A percentile compares a stretch with the other conserved stretches of the same genome.
Evolutionary conservation across 495 filamentous ascomycete genomes (phyloP).

Genomic region (Talaromyces thailandensis): DNA sequence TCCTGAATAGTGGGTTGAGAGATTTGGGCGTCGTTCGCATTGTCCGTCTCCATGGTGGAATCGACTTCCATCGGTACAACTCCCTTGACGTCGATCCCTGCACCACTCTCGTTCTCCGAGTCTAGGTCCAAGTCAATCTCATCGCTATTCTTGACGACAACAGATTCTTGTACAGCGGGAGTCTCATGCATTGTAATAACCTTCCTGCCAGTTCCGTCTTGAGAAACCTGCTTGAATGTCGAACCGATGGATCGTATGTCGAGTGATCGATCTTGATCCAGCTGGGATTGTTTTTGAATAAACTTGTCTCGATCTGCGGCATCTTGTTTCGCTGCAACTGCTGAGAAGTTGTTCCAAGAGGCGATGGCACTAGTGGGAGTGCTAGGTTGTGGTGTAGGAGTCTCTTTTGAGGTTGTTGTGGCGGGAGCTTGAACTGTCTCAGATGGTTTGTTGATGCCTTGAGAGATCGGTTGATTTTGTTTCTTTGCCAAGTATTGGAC

Average conservation of each 20-base stretch:
- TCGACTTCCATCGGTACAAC: slow-evolving; percentile 13
- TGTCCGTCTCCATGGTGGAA: not conserved
- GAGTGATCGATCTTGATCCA: not conserved
- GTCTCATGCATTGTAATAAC: slow-evolving; percentile 9
- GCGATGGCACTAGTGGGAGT: not conserved
- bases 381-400: not conserved
- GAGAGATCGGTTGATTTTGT: not conserved
- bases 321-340: slow-evolving; percentile 19
- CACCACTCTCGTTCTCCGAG: slow-evolving; percentile 25
- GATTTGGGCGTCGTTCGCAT: not conserved
- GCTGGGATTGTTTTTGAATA: not conserved
- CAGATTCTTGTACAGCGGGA: not conserved
- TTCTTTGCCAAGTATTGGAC: not conserved
- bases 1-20: not conserved
- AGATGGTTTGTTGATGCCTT: not conserved
- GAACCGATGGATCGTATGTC: not conserved
- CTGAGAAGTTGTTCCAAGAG: slow-evolving; percentile 29
- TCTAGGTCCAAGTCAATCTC: slow-evolving; percentile 49
- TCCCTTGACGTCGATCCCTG: not conserved
- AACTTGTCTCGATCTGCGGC: slow-evolving; percentile 14
- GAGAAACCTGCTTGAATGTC: slow-evolving; percentile 19
- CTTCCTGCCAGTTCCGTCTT: slow-evolving; percentile 15
- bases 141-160: slow-evolving; percentile 30
- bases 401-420: not conserved
- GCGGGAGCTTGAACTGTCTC: not conserved